Conservation (phyloP, 345 rosid species). For the Salix koriyanagi region DNA sequence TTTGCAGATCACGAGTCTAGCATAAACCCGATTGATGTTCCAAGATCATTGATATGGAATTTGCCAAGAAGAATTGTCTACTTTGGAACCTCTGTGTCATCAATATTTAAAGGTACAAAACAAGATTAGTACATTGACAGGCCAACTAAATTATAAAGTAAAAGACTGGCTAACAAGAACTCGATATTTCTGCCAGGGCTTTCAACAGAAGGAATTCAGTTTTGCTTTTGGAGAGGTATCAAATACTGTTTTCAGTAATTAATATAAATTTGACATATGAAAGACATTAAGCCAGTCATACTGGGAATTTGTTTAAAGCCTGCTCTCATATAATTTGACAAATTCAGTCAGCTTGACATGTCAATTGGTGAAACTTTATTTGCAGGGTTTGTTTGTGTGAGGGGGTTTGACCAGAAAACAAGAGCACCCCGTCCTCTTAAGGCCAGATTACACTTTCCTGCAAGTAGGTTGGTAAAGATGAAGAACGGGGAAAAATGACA, state of each 20-base stretch:
- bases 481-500: slow-evolving; percentile 20
- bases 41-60: slow-evolving; percentile 77
- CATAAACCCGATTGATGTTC: slow-evolving; percentile 65
- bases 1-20: slow-evolving; percentile 95
- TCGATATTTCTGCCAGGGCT: slow-evolving; percentile 46
- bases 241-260: background rate
- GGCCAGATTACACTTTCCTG: slow-evolving; percentile 68
- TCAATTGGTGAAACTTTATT: slow-evolving; percentile 6
- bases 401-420: slow-evolving; percentile 70
- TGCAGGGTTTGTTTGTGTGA: slow-evolving; percentile 86
- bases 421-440: slow-evolving; percentile 82
- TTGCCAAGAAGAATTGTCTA: slow-evolving; percentile 73
- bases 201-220: slow-evolving; percentile 71
- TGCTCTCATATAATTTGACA: background rate
- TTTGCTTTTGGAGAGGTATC: slow-evolving; percentile 94
- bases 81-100: slow-evolving; percentile 84
- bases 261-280: background rate
- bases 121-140: background rate
- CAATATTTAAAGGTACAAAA: slow-evolving; percentile 77
- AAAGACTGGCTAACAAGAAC: slow-evolving; percentile 2
- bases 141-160: background rate
- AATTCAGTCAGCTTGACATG: background rate
- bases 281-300: background rate
- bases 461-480: slow-evolving; percentile 47
- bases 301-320: background rate